Percentiles rank a stretch among this genome's conserved stretches.
Evolutionary conservation across 2,329 filamentous ascomycete genomes (phyloP).

Genomic region (Drechslerella dactyloides): DNA sequence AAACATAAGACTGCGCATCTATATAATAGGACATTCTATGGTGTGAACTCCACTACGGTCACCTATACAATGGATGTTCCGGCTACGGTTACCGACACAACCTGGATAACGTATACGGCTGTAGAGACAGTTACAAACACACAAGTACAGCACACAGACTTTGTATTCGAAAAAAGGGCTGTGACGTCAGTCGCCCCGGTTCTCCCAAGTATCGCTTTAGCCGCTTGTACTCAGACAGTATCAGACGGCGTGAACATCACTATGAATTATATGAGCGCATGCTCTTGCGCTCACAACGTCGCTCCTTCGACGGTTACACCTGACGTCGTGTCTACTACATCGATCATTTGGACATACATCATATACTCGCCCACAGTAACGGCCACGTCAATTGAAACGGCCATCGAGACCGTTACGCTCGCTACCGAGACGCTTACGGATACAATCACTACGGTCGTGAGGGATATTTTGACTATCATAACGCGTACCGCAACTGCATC

Average conservation of each 20-base stretch:
- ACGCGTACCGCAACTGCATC: too few relatives aligned
- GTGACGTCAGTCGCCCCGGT: neutral
- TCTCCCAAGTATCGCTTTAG: neutral
- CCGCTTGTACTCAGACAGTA: neutral
- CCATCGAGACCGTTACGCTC: neutral
- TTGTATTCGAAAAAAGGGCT: neutral
- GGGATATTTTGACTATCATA: conserved; percentile 62
- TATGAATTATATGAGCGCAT: neutral
- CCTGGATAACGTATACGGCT: neutral
- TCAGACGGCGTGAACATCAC: neutral
- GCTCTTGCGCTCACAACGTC: neutral
- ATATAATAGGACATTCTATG: too few relatives aligned
- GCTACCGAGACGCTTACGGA: conserved; percentile 8
- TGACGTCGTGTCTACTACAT: neutral
- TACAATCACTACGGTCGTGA: neutral
- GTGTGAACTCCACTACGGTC: too few relatives aligned
- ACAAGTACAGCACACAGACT: neutral
- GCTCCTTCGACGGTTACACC: neutral
- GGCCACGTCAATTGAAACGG: neutral
- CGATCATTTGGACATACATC: neutral
- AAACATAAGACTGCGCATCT: too few relatives aligned
- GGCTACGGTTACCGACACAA: neutral
- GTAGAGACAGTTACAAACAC: neutral
- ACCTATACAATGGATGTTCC: too few relatives aligned
- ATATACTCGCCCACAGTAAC: neutral